Base-by-base conservation (phyloP, 805 yeast species). In the Isabelozyma pseudorhagii region DNA sequence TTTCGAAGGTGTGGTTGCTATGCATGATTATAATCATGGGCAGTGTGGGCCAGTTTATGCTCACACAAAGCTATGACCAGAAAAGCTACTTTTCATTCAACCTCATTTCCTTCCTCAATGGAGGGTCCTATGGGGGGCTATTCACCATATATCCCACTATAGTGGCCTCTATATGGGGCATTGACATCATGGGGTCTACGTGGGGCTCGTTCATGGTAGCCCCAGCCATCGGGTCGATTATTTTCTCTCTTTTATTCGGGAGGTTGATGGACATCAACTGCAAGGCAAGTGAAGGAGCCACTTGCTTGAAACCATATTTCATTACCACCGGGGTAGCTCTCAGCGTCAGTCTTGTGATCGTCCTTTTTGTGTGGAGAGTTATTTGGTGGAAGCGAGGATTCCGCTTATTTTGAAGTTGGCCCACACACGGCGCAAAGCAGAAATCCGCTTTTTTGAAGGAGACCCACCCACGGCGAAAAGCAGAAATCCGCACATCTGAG, bases 191-290 rank as follows among this genome's bases (percentile, higher is more conserved):
- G 67, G 98, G 97, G 0, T 87, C 96, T 2, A 87, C 93, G 1
- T 93, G 97, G 89, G 97, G 97, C 2, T 73, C 87, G 25, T 88
- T 90, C 63, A 85, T 90, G 79, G 77, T 88, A 36, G 94, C 96
- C 0, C 96, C 97, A 2, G 97, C 97, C 0, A 54, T 89, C 2
- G 96, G 97, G 1, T 75, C 93, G 1, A 72, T 87, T 4, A 52
- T 80, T 2, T 87, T 79, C 58, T 92, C 96, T 5, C 59, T 87
- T 46, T 54, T 84, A 10, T 91, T 85, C 63, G 97, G 96, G 1
- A 58, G 67, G 21, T 66, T 81, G 15, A 84, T 79, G 56, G 94
- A 89, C 55, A 44, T 52, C 13, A 60, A 67, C 46, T 70, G 81
- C 50, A 21, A 41, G 2, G 57, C 46, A 13, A 42, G 25, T n/a